Evolutionary conservation across 106 monocot genomes (phyloP), one percentile per base, ranked within the genome.

Genomic region (Cymbidium sinense): DNA sequence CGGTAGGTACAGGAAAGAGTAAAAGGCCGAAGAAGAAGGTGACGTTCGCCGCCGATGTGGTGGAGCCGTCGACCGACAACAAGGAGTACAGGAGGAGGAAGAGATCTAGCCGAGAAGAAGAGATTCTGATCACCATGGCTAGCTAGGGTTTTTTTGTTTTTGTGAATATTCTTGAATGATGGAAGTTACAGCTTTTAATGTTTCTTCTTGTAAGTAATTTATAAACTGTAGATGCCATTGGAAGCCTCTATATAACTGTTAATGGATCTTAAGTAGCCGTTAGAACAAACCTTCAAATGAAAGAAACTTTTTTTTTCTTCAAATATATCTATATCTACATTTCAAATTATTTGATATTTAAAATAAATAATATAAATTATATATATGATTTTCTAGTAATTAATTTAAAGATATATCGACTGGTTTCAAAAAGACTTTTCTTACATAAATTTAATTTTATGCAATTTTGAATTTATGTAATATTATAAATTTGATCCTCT

Each of bases 11-110:
- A 13, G 11, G 4, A 44, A 74, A 7, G 74, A 28, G 9, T 13
- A 28, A 27, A 12, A 23, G 27, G 71, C 69, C 29, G 37, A 71
- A 71, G 74, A 84, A 78, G 84, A 87, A 85, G 80, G 90, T 90
- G 67, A 85, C 84, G 64, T 90, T 90, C 70, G 87, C 90, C 20
- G 85, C 65, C 7, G 90, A 90, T 61, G 90, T 90, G 67, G 73
- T 85, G 20, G 90, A 90, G 78, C 90, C 90, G 7, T 87, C 90
- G 21, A 83, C 85, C 12, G 80, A 87, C 72, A 90, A 84, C 76
- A 77, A 90, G 34, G 87, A 90, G 65, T 90, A 85, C 34, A 67
- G 87, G 43, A 76, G 81, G 76, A 74, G 74, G 15, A 47, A 12
- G 44, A 47, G 71, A 72, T 72, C 71, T 1, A 23, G 37, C 37